Conservation (phyloP, 352 stramenopile genomes). For the Phytopythium delawarense region DNA sequence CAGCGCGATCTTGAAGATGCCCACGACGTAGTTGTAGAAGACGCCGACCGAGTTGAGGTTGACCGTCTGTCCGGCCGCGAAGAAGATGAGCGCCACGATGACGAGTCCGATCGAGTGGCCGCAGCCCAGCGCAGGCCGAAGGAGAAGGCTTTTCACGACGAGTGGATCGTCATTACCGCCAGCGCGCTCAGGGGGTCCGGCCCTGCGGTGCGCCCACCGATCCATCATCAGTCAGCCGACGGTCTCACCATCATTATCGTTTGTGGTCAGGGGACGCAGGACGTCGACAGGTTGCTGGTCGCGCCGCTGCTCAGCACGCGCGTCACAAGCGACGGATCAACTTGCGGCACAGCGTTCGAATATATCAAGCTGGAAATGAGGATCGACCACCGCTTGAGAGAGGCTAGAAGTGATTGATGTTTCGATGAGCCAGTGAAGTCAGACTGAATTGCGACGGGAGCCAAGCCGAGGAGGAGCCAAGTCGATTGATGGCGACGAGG, state of each 20-base stretch:
- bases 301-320: conserved; percentile 22
- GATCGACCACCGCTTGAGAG: no score
- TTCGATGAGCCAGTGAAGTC: no score
- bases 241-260: no score
- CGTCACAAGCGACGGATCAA: no score
- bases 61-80: conserved; percentile 45
- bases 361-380: no score
- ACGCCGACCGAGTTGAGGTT: conserved; percentile 49
- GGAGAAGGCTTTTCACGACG: conserved; percentile 74
- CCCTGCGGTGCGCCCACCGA: conserved; percentile 8
- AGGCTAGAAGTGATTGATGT: no score
- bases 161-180: conserved; percentile 77
- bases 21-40: conserved; percentile 71
- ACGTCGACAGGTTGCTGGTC: conserved; percentile 16
- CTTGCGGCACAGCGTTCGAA: no score
- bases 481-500: background rate
- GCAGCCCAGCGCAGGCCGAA: conserved; percentile 88
- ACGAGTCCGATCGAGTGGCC: conserved; percentile 89
- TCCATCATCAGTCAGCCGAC: background rate
- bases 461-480: no score
- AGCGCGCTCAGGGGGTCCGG: conserved; percentile 90
- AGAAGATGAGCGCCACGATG: conserved; percentile 81
- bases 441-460: background rate
- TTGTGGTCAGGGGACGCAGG: background rate
- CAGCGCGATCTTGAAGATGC: conserved; percentile 75